phyloP scores from a whole-genome alignment of 441 rosid species.

The Pelargonium exstipulatum region DNA sequence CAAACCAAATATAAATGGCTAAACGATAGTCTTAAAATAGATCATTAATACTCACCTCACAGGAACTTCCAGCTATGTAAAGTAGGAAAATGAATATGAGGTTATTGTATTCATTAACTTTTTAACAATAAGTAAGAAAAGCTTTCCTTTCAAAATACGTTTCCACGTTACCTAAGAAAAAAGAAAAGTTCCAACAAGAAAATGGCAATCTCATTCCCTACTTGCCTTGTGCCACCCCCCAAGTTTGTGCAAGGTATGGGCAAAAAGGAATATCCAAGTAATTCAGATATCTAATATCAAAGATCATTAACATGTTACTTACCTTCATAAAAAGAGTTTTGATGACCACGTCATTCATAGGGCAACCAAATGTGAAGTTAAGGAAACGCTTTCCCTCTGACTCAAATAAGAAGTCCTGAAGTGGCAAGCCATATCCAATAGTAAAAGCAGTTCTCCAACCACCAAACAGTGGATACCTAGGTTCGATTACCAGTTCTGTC shows the following conservation, averaged over 20 bases:
- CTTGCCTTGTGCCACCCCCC: too few relatives aligned
- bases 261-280: not conserved
- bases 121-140: too few relatives aligned
- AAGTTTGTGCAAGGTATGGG: not conserved
- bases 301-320: not conserved
- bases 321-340: slow-evolving; percentile 79
- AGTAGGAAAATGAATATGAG: too few relatives aligned
- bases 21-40: too few relatives aligned
- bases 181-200: too few relatives aligned
- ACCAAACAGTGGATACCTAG: slow-evolving; percentile 92
- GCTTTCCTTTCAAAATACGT: too few relatives aligned
- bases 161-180: too few relatives aligned
- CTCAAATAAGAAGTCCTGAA: slow-evolving; percentile 64
- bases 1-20: too few relatives aligned
- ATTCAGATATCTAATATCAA: slow-evolving; percentile 5
- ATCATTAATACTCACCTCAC: too few relatives aligned
- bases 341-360: slow-evolving; percentile 62
- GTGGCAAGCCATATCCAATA: slow-evolving; percentile 88
- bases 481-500: slow-evolving; percentile 80
- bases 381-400: slow-evolving; percentile 72
- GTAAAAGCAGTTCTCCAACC: slow-evolving; percentile 96
- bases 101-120: too few relatives aligned
- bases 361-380: slow-evolving; percentile 65
- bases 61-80: too few relatives aligned
- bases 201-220: too few relatives aligned